Conservation (phyloP, 441 rosid genomes). For the Omphalea diandra region DNA sequence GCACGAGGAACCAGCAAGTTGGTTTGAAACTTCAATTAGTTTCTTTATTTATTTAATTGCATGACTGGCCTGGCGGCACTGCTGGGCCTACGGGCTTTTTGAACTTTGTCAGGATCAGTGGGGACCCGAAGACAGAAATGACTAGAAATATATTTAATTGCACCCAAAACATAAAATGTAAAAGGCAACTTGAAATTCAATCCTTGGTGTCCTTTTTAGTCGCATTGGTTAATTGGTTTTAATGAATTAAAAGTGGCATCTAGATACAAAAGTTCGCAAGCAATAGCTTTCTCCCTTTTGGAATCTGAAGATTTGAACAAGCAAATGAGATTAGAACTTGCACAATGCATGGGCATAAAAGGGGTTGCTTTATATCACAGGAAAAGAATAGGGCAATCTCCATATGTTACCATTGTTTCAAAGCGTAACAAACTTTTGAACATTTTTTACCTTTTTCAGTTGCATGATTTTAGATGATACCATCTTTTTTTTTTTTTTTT, state of each 20-base stretch:
- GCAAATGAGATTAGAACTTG: neutral
- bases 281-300: neutral
- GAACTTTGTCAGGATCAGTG: too few relatives aligned
- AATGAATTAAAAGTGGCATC: neutral
- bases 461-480: neutral
- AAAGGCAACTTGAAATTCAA: neutral
- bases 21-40: too few relatives aligned
- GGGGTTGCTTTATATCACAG: neutral
- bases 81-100: too few relatives aligned
- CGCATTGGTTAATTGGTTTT: neutral
- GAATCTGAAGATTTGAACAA: conserved; percentile 4
- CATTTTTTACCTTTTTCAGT: neutral
- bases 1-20: too few relatives aligned
- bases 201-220: neutral
- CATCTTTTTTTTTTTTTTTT: too few relatives aligned
- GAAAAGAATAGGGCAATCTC: neutral
- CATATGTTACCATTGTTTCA: neutral
- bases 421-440: too few relatives aligned
- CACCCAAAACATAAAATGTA: neutral
- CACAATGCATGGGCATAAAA: neutral
- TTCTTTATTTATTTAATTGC: too few relatives aligned
- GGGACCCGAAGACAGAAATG: neutral
- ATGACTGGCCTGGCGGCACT: too few relatives aligned
- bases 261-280: neutral
- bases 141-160: neutral